Base-by-base conservation (phyloP, 2,329 filamentous ascomycete species). In the Ploettnerulaceae sp. region DNA sequence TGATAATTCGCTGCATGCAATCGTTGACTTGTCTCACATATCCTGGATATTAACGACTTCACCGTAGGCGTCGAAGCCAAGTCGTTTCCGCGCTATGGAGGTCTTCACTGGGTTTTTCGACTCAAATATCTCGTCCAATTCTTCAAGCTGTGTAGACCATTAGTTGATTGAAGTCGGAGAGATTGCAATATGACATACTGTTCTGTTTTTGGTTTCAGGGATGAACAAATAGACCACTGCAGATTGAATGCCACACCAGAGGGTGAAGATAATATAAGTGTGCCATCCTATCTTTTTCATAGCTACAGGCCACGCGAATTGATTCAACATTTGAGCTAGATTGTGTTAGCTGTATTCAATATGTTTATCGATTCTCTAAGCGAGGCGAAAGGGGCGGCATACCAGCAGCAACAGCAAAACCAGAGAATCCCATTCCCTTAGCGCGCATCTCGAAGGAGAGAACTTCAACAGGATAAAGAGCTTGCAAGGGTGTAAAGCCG, bases 381-480 rank as follows among this genome's bases (percentile, higher is more conserved):
- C 3, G 5, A 4, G 9, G 26, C 14, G 17, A 7, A 25, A 24
- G 4, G 17, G 2, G 18, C 18, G 28, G 18, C 45, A 7, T 42
- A 12, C 67, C 70, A 31, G 66, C 62, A 43, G 70, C 70, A 48
- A 70, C 68, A 46, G 68, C 67, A 36, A 72, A 60, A 17, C 65
- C 69, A 49, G 65, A 69, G 54, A 76, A 71, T 2, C 71, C 73
- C 71, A 76, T 76, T 26, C 74, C 74, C 65, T 77, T 77, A 43
- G 72, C 74, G 42, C 74, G 69, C 54, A 72, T 73, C 58, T 76
- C 72, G 50, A 72, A 76, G 18, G 66, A 69, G 12, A 76, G 67
- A 21, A 72, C 70, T 55, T 77, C 73, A 33, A 76, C 72, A 0
- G 73, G 71, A 55, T 75, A 76, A n/a, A 77, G 61, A 26, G 66